These are phyloP conservation scores for Nitzschia sp. DNA, from an alignment of 108 stramenopile genomes.

Conservation along the genomic window DNA sequence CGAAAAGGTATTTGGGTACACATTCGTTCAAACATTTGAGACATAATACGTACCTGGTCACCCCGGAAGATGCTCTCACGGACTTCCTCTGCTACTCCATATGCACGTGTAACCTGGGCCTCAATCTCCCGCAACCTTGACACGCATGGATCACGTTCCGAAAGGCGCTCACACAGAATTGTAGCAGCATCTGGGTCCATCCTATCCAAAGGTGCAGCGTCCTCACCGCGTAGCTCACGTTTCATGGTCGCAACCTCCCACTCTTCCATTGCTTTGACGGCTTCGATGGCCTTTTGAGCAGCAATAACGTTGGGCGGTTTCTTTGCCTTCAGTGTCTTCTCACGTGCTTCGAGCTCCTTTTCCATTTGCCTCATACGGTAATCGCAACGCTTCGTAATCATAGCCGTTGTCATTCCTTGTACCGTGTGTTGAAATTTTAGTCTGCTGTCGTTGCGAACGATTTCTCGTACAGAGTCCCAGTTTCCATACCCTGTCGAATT, in stretches of 20 bases:
- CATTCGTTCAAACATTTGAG: not conserved
- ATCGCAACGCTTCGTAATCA: conserved; percentile 82
- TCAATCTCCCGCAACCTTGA: conserved; percentile 78
- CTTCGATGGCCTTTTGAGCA: conserved; percentile 73
- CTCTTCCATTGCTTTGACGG: conserved; percentile 71
- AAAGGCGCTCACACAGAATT: conserved; percentile 55
- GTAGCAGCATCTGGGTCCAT: conserved; percentile 39
- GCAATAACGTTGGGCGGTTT: conserved; percentile 68
- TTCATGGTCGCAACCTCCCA: conserved; percentile 72
- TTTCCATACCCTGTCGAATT: conserved; percentile 86
- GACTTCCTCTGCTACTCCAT: conserved; percentile 70
- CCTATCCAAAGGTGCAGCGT: conserved; percentile 42
- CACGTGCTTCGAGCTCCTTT: conserved; percentile 79
- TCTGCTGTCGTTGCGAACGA: conserved; percentile 56
- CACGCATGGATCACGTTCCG: conserved; percentile 61
- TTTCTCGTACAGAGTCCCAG: conserved; percentile 82
- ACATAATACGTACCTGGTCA: conserved; percentile 46
- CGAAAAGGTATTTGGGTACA: not conserved
- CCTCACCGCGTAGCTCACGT: conserved; percentile 58
- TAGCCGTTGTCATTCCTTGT: conserved; percentile 83
- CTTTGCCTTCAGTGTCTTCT: conserved; percentile 67
- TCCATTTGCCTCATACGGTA: conserved; percentile 91
- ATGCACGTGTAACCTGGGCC: conserved; percentile 74
- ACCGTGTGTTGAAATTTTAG: conserved; percentile 84
- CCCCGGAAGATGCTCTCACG: conserved; percentile 64